Conservation (phyloP, 768 basidiomycete genomes). For the Scleroderma citrinum region DNA sequence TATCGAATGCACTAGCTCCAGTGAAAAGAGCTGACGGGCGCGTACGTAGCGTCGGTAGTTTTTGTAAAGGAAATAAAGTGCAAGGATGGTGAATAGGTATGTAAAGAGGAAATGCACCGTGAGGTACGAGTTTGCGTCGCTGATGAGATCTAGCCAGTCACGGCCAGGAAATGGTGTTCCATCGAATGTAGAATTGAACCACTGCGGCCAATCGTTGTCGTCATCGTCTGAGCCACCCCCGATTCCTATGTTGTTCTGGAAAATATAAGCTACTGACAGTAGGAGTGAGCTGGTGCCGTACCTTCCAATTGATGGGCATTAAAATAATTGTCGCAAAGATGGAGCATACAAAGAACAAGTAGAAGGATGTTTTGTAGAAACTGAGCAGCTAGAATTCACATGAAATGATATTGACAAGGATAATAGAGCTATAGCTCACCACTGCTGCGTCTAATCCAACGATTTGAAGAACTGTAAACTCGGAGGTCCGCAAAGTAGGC, state of each 20-base stretch:
- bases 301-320: constrained; percentile 94
- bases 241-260: constrained; percentile 66
- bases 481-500: constrained; percentile 84
- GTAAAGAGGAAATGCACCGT: constrained; percentile 90
- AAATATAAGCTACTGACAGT: background rate
- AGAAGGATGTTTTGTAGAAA: constrained; percentile 94
- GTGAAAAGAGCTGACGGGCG: constrained; percentile 86
- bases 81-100: constrained; percentile 84
- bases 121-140: constrained; percentile 84
- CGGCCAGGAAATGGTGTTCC: constrained; percentile 29
- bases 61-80: constrained; percentile 80
- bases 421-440: constrained; percentile 41
- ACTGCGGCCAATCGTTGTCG: constrained; percentile 43
- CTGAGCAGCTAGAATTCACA: constrained; percentile 64
- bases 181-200: constrained; percentile 14
- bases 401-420: background rate
- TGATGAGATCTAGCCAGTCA: constrained; percentile 86
- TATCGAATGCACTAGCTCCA: constrained; percentile 93
- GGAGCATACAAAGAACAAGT: constrained; percentile 83
- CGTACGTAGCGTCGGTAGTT: constrained; percentile 88
- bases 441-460: constrained; percentile 97
- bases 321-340: constrained; percentile 77
- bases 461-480: constrained; percentile 91
- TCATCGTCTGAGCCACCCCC: constrained; percentile 43
- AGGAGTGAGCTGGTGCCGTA: constrained; percentile 31